Conservation (phyloP, 768 basidiomycete genomes). For the Xerocomellus dryophilus region DNA sequence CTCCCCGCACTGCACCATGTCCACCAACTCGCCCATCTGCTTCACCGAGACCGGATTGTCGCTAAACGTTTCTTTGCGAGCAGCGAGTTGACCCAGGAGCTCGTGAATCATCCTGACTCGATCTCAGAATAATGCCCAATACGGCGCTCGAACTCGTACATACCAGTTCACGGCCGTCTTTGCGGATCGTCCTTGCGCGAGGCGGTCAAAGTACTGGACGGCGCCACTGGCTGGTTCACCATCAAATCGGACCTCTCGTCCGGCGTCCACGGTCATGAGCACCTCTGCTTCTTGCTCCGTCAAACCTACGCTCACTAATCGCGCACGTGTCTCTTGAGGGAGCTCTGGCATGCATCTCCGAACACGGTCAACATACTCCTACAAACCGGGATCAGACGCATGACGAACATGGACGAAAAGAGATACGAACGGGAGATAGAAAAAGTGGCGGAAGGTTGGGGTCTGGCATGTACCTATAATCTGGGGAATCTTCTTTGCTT, state of each 20-base stretch:
- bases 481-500: slow-evolving; percentile 90
- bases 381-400: slow-evolving; percentile 1
- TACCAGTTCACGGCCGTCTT: slow-evolving; percentile 85
- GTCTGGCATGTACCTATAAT: slow-evolving; percentile 98
- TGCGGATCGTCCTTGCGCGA: slow-evolving; percentile 55
- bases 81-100: slow-evolving; percentile 72
- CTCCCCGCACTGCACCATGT: slow-evolving; percentile 59
- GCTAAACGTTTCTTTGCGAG: slow-evolving; percentile 51
- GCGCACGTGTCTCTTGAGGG: slow-evolving; percentile 56
- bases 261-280: slow-evolving; percentile 69
- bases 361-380: slow-evolving; percentile 64
- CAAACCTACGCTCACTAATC: slow-evolving; percentile 56
- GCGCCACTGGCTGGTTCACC: slow-evolving; percentile 52
- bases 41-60: slow-evolving; percentile 57
- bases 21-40: slow-evolving; percentile 76
- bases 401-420: neutral
- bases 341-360: slow-evolving; percentile 66
- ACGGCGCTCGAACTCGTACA: slow-evolving; percentile 14
- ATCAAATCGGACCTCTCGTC: slow-evolving; percentile 59
- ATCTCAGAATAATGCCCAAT: neutral
- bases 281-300: slow-evolving; percentile 68
- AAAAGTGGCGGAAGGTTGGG: slow-evolving; percentile 81
- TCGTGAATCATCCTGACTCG: slow-evolving; percentile 82
- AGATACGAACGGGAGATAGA: slow-evolving; percentile 44
- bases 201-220: slow-evolving; percentile 77